Conservation (phyloP, 2,329 filamentous ascomycete species). For the Fusarium sp. region DNA sequence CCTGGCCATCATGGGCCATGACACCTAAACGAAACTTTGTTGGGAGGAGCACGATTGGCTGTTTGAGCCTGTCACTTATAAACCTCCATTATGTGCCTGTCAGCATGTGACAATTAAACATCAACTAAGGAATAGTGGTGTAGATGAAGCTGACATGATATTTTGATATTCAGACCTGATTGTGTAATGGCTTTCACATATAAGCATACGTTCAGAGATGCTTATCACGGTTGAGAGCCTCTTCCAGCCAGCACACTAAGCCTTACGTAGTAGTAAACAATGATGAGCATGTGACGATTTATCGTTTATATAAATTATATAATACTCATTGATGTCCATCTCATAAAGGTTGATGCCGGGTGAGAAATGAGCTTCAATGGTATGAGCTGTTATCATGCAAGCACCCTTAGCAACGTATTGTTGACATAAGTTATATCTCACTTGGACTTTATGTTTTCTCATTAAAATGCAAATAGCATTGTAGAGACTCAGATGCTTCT, state of each 20-base stretch:
- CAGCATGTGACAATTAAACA: constrained; percentile 18
- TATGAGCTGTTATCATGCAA: background rate
- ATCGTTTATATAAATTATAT: background rate
- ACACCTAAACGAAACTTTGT: background rate
- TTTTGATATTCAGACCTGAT: background rate
- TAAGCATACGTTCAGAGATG: background rate
- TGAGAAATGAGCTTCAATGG: background rate
- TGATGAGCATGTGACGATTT: background rate
- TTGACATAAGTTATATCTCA: background rate
- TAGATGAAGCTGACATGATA: background rate
- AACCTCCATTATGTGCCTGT: constrained; percentile 4
- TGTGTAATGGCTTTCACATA: background rate
- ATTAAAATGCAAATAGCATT: background rate
- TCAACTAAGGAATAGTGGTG: constrained; percentile 4
- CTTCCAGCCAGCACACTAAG: too few relatives aligned
- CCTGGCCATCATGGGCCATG: constrained; percentile 7
- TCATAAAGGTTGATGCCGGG: too few relatives aligned
- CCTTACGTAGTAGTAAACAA: background rate
- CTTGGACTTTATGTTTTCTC: background rate
- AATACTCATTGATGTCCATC: background rate
- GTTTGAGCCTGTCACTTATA: background rate
- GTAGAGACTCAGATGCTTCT: background rate
- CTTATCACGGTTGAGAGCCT: too few relatives aligned
- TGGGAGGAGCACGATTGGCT: too few relatives aligned
- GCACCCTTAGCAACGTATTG: background rate